Conservation (phyloP, 1,284 basidiomycete genomes). For the Phellopilus nigrolimitatus region DNA sequence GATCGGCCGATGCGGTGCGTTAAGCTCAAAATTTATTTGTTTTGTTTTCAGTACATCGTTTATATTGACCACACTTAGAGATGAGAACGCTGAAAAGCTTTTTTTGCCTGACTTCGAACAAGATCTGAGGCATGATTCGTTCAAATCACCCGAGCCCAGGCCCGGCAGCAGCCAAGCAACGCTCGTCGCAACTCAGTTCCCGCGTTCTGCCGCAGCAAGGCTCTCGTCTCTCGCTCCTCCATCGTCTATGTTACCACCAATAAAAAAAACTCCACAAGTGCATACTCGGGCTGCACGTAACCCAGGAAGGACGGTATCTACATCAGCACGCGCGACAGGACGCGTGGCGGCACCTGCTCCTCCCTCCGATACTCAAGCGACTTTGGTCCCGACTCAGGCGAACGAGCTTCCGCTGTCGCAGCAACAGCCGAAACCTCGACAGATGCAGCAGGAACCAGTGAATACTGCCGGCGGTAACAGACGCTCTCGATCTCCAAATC, state of each 20-base stretch:
- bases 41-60: neutral
- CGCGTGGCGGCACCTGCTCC: neutral
- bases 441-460: neutral
- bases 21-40: neutral
- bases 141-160: neutral
- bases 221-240: too few relatives aligned
- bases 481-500: neutral
- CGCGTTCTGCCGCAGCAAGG: neutral
- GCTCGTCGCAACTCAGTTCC: neutral
- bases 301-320: neutral
- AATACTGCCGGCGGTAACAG: neutral
- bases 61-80: neutral
- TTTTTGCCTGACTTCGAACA: neutral
- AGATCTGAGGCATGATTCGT: neutral
- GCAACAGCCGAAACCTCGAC: too few relatives aligned
- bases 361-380: neutral
- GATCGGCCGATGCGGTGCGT: neutral
- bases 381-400: conserved; percentile 2
- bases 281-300: neutral
- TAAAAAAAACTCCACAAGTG: too few relatives aligned
- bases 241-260: neutral
- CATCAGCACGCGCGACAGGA: neutral
- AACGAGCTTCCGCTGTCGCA: neutral
- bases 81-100: neutral
- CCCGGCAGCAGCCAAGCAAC: conserved; percentile 9